phyloP scores from a whole-genome alignment of 306 rosid genomes.

The Prunus davidiana region DNA sequence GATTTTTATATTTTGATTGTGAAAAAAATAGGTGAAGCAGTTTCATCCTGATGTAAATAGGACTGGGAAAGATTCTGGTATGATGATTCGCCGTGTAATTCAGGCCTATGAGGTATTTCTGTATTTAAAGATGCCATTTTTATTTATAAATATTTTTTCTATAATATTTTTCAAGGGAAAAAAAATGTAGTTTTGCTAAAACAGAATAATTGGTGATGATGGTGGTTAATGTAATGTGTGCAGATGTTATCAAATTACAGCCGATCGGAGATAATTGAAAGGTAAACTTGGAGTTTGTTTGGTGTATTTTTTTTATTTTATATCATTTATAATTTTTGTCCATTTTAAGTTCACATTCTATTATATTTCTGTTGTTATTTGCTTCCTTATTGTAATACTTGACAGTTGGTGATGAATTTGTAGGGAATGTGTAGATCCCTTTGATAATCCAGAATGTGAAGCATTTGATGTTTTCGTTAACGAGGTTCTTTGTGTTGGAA shows the following conservation, averaged over 20 bases:
- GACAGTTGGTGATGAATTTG: constrained; percentile 13
- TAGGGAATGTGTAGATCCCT: constrained; percentile 93
- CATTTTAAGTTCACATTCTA: background rate
- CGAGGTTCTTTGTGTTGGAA: constrained; percentile 71
- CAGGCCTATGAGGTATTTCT: constrained; percentile 67
- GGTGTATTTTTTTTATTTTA: background rate
- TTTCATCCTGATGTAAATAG: constrained; percentile 79
- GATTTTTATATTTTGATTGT: background rate
- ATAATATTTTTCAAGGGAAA: background rate
- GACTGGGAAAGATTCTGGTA: constrained; percentile 46
- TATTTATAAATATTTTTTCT: too few species aligned
- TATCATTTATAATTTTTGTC: too few species aligned
- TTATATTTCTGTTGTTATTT: background rate
- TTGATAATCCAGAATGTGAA: constrained; percentile 85
- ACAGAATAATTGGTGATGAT: background rate
- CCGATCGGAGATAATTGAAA: constrained; percentile 62
- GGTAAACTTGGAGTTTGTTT: constrained; percentile 37
- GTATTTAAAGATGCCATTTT: background rate
- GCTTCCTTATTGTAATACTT: too few species aligned
- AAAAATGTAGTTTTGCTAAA: background rate
- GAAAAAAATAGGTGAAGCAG: constrained; percentile 64
- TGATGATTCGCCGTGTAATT: constrained; percentile 82
- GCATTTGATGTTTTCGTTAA: constrained; percentile 85
- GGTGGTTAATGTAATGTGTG: constrained; percentile 14
- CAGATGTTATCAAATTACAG: constrained; percentile 75